Evolutionary conservation across 2,329 filamentous ascomycete species (phyloP).

Genomic region (Huntiella decipiens): DNA sequence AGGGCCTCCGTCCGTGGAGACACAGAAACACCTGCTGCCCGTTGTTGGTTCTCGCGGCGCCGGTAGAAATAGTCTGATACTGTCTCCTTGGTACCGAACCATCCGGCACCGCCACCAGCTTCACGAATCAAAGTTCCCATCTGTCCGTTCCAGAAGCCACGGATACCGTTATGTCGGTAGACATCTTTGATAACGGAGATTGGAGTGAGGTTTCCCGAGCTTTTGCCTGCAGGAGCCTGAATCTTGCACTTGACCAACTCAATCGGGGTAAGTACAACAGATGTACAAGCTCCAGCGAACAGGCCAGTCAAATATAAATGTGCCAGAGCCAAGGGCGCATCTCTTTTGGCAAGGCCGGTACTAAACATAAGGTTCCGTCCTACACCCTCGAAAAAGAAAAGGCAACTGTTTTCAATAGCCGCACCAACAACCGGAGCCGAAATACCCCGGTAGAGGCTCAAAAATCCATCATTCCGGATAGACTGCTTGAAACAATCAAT

Average conservation of each 20-base stretch:
- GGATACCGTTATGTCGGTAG: conserved; percentile 62
- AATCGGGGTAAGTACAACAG: conserved; percentile 78
- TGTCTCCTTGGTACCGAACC: conserved; percentile 86
- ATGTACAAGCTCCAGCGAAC: conserved; percentile 74
- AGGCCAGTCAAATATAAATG: conserved; percentile 66
- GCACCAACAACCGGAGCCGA: conserved; percentile 80
- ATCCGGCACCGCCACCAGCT: conserved; percentile 79
- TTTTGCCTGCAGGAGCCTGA: conserved; percentile 42
- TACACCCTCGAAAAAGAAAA: conserved; percentile 80
- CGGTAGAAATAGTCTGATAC: conserved; percentile 51
- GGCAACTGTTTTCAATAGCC: conserved; percentile 73
- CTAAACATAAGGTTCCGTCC: conserved; percentile 47
- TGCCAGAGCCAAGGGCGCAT: conserved; percentile 49
- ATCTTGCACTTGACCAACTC: conserved; percentile 98
- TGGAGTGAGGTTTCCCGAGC: conserved; percentile 34
- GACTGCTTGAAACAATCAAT: conserved; percentile 88
- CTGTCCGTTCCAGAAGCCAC: conserved; percentile 90
- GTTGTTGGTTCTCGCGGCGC: conserved; percentile 28
- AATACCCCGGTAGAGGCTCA: conserved; percentile 78
- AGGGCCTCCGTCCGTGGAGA: conserved; percentile 43
- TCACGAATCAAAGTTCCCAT: conserved; percentile 85
- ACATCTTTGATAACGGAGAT: conserved; percentile 57
- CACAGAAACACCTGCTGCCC: conserved; percentile 24
- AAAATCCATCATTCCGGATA: conserved; percentile 56
- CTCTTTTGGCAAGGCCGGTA: conserved; percentile 27